Conservation (phyloP, 768 basidiomycete species). For the Hypholoma fasciculare region DNA sequence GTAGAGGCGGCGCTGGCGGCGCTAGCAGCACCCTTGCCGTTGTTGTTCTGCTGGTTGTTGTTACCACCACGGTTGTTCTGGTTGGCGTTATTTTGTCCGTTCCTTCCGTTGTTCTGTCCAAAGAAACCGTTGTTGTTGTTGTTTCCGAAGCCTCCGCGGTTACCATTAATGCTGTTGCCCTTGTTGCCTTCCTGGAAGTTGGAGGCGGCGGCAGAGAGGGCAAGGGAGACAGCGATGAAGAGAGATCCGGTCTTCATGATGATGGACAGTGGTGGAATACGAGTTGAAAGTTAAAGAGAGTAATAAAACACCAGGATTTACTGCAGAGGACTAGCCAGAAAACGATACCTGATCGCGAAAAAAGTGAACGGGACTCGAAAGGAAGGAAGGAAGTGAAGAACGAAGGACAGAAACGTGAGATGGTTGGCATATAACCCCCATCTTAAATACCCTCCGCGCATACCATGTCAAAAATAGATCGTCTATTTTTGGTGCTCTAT, state of each 20-base stretch:
- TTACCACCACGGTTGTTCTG: constrained; percentile 13
- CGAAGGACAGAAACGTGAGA: constrained; percentile 20
- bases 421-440: background rate
- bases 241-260: constrained; percentile 32
- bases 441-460: constrained; percentile 2
- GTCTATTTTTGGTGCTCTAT: constrained; percentile 15
- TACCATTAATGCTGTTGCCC: constrained; percentile 17
- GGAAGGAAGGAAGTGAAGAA: constrained; percentile 18
- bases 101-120: constrained; percentile 18
- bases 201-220: constrained; percentile 27
- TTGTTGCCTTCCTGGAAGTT: constrained; percentile 14
- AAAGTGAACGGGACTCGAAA: constrained; percentile 11
- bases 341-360: constrained; percentile 31
- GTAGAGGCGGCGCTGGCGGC: background rate
- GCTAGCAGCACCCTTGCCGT: constrained; percentile 7
- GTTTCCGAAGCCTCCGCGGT: constrained; percentile 21
- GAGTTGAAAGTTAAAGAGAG: constrained; percentile 21
- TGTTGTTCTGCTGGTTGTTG: constrained; percentile 14
- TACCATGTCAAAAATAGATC: background rate
- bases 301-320: constrained; percentile 18
- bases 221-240: constrained; percentile 27
- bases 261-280: constrained; percentile 13
- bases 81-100: constrained; percentile 19
- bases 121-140: constrained; percentile 20
- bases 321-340: constrained; percentile 26